These are phyloP conservation scores for Gypsophila paniculata DNA, from an alignment of 179 eudicot genomes.

Conservation along the genomic window DNA sequence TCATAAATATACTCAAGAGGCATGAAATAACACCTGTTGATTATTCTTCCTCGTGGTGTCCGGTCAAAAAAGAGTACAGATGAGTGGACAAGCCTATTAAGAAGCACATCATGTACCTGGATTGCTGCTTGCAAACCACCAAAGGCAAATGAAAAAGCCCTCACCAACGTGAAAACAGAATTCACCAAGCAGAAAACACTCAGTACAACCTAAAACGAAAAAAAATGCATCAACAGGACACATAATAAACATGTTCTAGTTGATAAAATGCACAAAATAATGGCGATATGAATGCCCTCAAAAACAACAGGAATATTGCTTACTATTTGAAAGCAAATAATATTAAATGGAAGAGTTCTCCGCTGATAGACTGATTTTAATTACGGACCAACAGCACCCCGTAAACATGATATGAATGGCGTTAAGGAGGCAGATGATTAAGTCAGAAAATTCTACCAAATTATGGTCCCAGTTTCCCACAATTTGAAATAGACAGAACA, in stretches of 20 bases:
- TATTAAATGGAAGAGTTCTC: too few relatives aligned
- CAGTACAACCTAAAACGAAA: conserved; percentile 59
- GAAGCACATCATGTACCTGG: conserved; percentile 59
- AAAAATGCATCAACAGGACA: not conserved
- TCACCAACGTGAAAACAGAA: conserved; percentile 64
- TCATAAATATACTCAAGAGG: not conserved
- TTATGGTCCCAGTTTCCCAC: not conserved
- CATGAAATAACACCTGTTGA: conserved; percentile 59
- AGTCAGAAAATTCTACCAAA: not conserved
- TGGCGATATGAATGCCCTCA: not conserved
- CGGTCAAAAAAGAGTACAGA: conserved; percentile 78
- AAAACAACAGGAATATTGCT: not conserved
- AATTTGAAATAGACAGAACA: not conserved
- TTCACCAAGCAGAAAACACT: conserved; percentile 64
- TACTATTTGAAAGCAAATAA: not conserved
- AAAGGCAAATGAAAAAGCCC: conserved; percentile 94
- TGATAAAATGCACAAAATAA: not conserved
- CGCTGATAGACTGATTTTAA: not conserved
- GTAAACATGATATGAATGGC: not conserved
- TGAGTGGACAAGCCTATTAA: conserved; percentile 62
- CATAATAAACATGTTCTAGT: not conserved
- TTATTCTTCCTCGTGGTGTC: conserved; percentile 89
- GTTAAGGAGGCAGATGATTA: not conserved
- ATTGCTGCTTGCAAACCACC: conserved; percentile 89
- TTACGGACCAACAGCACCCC: not conserved